Evolutionary conservation across 768 basidiomycete genomes (phyloP), one percentile per base, ranked within the genome.

Genomic region (Trametes cingulata): DNA sequence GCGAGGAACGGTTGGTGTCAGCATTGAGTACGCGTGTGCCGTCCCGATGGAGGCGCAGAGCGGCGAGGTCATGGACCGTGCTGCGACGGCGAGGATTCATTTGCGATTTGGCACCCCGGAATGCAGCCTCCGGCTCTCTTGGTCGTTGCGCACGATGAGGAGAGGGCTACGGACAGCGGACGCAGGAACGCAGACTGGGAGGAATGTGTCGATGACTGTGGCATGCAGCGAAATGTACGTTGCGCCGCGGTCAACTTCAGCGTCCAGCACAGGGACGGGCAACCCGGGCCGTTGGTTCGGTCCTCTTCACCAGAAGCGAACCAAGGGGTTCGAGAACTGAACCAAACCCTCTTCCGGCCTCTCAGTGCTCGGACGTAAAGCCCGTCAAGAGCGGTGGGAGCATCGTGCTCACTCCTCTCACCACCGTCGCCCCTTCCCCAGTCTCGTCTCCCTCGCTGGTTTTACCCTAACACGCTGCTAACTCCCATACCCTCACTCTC

Each of bases 61-160:
- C 78, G 0, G 87, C 77, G 36, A 83, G 78, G 68, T 90, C 89
- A 69, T 84, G 86, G 19, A 88, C 80, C 0, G 87, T 88, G 60
- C 74, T 85, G 52, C 73, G 72, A 24, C 83, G 68, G 24, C 52
- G 65, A 43, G 62, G 13, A 49, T 53, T 58, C 64, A 65, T 65
- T 40, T 57, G 55, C 20, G 55, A 56, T 46, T 48, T 48, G 20
- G 6, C 15, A 24, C 54, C 47, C 37, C 20, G 14, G 47, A 57
- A 57, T 49, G 56, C 56, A 42, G 47, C 39, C 19, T 27, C 39
- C 25, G 13, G 47, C 27, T 47, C 47, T 40, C 17, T 50, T 22
- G 14, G 47, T 49, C 48, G 47, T 35, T 41, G 55, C 40, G 7
- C 29, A 17, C 40, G 54, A 42, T 36, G 54, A 48, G 20, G 33